A percentile compares a stretch with the other conserved stretches of the same genome.
These are phyloP conservation scores for Irpex rosettiformis DNA, from an alignment of 1,284 basidiomycete genomes.

Conservation along the genomic window DNA sequence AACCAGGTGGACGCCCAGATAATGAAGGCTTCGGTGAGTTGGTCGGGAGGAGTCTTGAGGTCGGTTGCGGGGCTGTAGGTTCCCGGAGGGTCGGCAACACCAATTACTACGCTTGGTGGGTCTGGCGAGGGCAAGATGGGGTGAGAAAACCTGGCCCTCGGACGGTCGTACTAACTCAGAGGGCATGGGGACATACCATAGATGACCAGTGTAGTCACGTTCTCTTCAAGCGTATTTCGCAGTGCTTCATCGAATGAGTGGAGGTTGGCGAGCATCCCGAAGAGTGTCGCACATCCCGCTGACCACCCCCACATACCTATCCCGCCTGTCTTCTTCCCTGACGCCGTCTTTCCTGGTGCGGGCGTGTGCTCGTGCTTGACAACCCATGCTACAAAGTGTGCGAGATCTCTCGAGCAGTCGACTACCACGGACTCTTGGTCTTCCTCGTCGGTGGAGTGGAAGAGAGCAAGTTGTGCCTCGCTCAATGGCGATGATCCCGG, in stretches of 20 bases:
- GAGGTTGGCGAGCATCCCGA: not conserved
- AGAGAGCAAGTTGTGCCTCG: not conserved
- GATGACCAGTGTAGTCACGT: not conserved
- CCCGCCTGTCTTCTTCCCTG: not conserved
- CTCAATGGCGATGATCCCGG: slow-evolving; percentile 14
- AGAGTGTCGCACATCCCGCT: not conserved
- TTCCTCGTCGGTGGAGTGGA: not conserved
- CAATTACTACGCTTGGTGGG: not conserved
- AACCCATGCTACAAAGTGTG: not conserved
- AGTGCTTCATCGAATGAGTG: not conserved
- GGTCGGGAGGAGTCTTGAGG: not conserved
- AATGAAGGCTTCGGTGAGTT: slow-evolving; percentile 1
- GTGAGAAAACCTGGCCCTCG: not conserved
- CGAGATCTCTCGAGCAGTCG: not conserved
- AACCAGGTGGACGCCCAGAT: slow-evolving; percentile 12
- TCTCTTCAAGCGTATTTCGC: not conserved
- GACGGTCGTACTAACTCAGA: not conserved
- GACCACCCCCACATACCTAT: not conserved
- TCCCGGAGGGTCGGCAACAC: not conserved
- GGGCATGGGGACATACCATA: not conserved
- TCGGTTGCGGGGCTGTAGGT: not conserved
- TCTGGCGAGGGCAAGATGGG: not conserved
- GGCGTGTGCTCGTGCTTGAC: not conserved
- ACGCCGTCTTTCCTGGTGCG: not conserved
- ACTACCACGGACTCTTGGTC: not conserved